Conservation (phyloP, 495 filamentous ascomycete species). For the Pyronema domesticum region DNA sequence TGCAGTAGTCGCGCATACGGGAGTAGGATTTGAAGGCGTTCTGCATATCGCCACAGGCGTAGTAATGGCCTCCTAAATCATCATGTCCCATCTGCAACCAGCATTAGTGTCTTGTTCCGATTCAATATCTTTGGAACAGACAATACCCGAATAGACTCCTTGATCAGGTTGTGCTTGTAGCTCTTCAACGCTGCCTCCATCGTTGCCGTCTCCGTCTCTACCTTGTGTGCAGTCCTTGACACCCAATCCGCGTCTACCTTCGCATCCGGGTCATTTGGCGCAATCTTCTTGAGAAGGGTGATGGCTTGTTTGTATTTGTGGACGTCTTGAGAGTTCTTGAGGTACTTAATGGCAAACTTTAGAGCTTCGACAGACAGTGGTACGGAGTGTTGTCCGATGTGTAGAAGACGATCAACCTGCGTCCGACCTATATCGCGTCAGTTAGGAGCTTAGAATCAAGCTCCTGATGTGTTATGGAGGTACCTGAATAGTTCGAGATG, state of each 20-base stretch:
- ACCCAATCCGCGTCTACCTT: slow-evolving; percentile 52
- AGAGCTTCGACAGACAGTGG: slow-evolving; percentile 65
- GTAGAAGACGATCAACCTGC: slow-evolving; percentile 49
- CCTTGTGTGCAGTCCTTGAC: slow-evolving; percentile 39
- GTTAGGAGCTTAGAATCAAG: not conserved
- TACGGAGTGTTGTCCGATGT: slow-evolving; percentile 63
- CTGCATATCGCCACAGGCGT: slow-evolving; percentile 42
- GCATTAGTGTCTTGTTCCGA: not conserved
- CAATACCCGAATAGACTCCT: slow-evolving; percentile 83
- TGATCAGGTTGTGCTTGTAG: slow-evolving; percentile 95
- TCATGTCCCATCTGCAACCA: slow-evolving; percentile 52
- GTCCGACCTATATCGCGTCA: slow-evolving; percentile 7
- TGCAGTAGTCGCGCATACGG: slow-evolving; percentile 61
- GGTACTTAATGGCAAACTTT: slow-evolving; percentile 55
- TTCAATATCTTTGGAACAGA: not conserved
- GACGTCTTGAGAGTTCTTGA: slow-evolving; percentile 60
- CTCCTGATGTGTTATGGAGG: slow-evolving; percentile 3
- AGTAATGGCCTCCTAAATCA: slow-evolving; percentile 52
- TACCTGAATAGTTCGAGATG: slow-evolving; percentile 78
- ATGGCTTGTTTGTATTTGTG: slow-evolving; percentile 51
- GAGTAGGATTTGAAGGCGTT: slow-evolving; percentile 49
- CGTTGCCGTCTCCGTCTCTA: slow-evolving; percentile 48
- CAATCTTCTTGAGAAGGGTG: slow-evolving; percentile 41
- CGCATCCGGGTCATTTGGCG: slow-evolving; percentile 51
- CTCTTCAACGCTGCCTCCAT: slow-evolving; percentile 69